Conservation (phyloP, 2,329 filamentous ascomycete species). For the Diaporthe caulivora region DNA sequence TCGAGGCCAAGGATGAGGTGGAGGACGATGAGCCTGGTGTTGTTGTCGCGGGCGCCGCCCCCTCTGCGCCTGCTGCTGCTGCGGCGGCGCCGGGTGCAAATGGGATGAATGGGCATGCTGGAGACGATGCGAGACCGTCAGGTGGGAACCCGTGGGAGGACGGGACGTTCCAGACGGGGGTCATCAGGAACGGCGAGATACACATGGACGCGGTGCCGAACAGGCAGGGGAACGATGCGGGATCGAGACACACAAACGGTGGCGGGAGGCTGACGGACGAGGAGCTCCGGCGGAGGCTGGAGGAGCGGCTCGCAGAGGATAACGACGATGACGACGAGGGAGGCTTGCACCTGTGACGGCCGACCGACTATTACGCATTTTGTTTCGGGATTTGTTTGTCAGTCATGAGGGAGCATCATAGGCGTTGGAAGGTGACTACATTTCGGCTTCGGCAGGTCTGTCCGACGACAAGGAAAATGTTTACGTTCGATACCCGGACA, state of each 20-base stretch:
- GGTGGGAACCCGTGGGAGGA: slow-evolving; percentile 66
- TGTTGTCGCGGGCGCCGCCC: neutral
- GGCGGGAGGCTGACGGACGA: slow-evolving; percentile 69
- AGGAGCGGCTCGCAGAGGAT: slow-evolving; percentile 64
- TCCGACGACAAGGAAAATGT: neutral
- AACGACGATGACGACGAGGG: slow-evolving; percentile 60
- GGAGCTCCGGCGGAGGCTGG: slow-evolving; percentile 67
- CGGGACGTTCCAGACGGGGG: slow-evolving; percentile 73
- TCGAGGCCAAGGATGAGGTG: slow-evolving; percentile 59
- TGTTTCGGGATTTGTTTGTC: neutral
- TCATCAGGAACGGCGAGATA: slow-evolving; percentile 64
- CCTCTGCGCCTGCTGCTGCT: neutral
- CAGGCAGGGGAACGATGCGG: slow-evolving; percentile 3
- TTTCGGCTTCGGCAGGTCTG: neutral
- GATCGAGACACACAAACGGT: neutral
- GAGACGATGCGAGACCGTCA: slow-evolving; percentile 41
- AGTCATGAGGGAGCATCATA: neutral
- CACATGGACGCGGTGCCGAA: slow-evolving; percentile 53
- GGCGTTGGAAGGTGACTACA: neutral
- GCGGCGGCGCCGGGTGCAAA: slow-evolving; percentile 39
- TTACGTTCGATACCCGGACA: slow-evolving; percentile 33
- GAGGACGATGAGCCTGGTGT: slow-evolving; percentile 47
- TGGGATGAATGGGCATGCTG: slow-evolving; percentile 44
- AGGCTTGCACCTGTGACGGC: slow-evolving; percentile 71
- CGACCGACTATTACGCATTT: no score